A percentile compares a stretch with the other conserved stretches of the same genome.
phyloP scores from a whole-genome alignment of 2,329 filamentous ascomycete genomes.

The Aspergillus pseudoterreus region DNA sequence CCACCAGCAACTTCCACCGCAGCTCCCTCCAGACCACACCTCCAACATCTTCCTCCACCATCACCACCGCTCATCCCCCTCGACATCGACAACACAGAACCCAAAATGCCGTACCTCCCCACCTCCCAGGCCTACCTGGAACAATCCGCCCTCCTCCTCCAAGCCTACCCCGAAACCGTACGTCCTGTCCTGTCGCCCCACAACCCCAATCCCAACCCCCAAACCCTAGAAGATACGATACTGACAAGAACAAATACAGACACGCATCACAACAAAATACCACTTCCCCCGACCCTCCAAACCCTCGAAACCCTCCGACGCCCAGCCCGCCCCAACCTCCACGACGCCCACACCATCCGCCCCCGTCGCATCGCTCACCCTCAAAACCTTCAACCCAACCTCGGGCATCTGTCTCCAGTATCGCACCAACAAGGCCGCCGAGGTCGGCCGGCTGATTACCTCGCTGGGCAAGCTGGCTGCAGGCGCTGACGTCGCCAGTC shows the following conservation, averaged over 20 bases:
- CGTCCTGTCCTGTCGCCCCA: conserved; percentile 25
- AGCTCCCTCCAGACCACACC: not conserved
- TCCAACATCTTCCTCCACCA: not conserved
- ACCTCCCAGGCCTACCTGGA: conserved; percentile 89
- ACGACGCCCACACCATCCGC: conserved; percentile 42
- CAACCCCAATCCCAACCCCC: not conserved
- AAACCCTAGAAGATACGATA: not conserved
- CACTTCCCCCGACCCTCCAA: conserved; percentile 50
- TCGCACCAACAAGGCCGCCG: conserved; percentile 82
- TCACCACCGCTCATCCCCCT: not conserved
- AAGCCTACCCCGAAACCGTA: conserved; percentile 83
- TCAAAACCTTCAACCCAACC: conserved; percentile 85
- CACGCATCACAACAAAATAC: conserved; percentile 90
- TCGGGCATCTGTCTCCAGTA: conserved; percentile 86
- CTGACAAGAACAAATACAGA: conserved; percentile 51
- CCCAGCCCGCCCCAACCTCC: conserved; percentile 7
- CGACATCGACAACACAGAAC: not conserved
- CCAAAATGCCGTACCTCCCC: conserved; percentile 70
- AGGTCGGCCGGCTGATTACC: conserved; percentile 78
- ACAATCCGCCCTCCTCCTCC: conserved; percentile 78
- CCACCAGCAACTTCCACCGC: not conserved
- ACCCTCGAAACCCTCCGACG: not conserved
- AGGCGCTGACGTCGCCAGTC: conserved; percentile 60
- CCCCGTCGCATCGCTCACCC: conserved; percentile 65
- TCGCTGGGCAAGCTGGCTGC: conserved; percentile 73